Percentiles rank a stretch among this genome's conserved stretches.
phyloP scores from a whole-genome alignment of 257 asterid species.

The Asclepias syriaca region DNA sequence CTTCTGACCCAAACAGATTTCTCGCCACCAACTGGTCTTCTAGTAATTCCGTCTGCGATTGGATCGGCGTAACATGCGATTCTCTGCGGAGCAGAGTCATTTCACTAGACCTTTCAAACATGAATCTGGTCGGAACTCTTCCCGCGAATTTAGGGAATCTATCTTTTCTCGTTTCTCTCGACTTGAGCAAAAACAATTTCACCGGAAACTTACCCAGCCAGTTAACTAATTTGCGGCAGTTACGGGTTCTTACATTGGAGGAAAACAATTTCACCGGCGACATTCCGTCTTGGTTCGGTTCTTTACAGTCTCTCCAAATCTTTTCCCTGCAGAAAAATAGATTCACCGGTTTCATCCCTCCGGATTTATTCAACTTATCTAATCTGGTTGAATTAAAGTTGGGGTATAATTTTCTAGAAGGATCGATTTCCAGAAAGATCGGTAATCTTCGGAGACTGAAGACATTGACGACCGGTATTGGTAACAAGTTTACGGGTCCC shows the following conservation, averaged over 20 bases:
- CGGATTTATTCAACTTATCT: slow-evolving; percentile 1
- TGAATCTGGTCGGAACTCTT: slow-evolving; percentile 22
- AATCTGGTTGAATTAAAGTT: not conserved
- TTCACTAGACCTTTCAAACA: slow-evolving; percentile 8
- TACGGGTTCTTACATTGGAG: not conserved
- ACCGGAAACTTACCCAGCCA: slow-evolving; percentile 9
- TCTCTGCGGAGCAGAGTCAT: slow-evolving; percentile 16
- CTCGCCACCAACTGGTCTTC: slow-evolving; percentile 18
- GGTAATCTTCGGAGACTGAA: slow-evolving; percentile 6
- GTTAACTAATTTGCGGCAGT: not conserved
- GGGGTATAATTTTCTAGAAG: not conserved
- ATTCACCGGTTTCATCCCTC: slow-evolving; percentile 3
- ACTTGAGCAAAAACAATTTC: slow-evolving; percentile 16
- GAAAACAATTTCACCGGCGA: not conserved
- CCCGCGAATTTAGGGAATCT: slow-evolving; percentile 26
- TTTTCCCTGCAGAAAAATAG: not conserved
- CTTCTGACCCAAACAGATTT: not conserved
- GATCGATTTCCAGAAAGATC: slow-evolving; percentile 1
- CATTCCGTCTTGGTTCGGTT: slow-evolving; percentile 12
- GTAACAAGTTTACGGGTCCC: slow-evolving; percentile 1
- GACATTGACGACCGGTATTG: not conserved
- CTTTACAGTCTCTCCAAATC: not conserved
- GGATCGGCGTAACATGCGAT: slow-evolving; percentile 27
- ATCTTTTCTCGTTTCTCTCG: slow-evolving; percentile 19
- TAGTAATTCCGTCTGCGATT: slow-evolving; percentile 16